Conservation (phyloP, 192 early-diverging fungal genomes). For the Rhizophagus sp. region DNA sequence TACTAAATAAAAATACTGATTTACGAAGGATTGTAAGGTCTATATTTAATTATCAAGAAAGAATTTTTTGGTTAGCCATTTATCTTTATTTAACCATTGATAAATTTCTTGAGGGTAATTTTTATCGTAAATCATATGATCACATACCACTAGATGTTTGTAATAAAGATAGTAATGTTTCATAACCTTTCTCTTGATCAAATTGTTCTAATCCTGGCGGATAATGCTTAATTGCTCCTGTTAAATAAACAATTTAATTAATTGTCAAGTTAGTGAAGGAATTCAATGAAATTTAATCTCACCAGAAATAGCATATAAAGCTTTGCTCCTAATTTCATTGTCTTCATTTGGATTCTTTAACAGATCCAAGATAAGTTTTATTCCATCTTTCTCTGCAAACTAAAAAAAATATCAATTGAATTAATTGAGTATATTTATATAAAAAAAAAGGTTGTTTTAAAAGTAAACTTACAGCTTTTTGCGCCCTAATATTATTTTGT, state of each 20-base stretch:
- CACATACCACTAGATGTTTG: constrained; percentile 44
- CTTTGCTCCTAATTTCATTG: constrained; percentile 59
- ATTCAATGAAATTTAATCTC: neutral
- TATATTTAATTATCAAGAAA: constrained; percentile 10
- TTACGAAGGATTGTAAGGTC: constrained; percentile 51
- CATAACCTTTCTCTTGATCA: constrained; percentile 47
- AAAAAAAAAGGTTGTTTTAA: neutral
- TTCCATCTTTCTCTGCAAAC: constrained; percentile 42
- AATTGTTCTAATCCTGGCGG: constrained; percentile 58
- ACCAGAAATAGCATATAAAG: constrained; percentile 68
- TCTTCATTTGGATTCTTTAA: constrained; percentile 43
- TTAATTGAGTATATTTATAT: neutral
- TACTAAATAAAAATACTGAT: constrained; percentile 63
- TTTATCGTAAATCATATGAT: neutral
- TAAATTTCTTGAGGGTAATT: too few species aligned
- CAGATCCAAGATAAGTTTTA: constrained; percentile 48
- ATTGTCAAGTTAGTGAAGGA: neutral
- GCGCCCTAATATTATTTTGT: constrained; percentile 90
- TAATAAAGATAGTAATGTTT: constrained; percentile 47
- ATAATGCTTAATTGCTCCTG: constrained; percentile 59
- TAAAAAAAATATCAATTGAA: neutral
- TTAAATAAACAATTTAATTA: neutral
- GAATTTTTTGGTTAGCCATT: neutral
- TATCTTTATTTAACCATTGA: too few species aligned
- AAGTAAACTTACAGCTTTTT: constrained; percentile 58